phyloP scores from a whole-genome alignment of 345 rosid genomes.

The Salix exigua region DNA sequence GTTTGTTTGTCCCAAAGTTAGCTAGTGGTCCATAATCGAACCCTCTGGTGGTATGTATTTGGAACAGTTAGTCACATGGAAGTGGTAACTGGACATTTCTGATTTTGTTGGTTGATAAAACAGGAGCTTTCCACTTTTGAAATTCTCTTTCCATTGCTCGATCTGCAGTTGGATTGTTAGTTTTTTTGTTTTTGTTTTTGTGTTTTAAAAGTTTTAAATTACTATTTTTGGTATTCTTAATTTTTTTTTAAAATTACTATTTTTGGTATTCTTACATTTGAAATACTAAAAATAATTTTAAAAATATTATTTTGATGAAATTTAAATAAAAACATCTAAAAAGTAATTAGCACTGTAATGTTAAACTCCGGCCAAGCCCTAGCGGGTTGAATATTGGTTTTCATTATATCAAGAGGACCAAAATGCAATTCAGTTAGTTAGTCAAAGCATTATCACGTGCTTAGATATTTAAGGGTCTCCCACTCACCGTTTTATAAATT shows the following conservation, averaged over 20 bases:
- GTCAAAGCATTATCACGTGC: background rate
- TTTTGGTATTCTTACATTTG: too few species aligned
- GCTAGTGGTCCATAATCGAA: background rate
- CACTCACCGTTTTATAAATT: too few species aligned
- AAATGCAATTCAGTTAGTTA: background rate
- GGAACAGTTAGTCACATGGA: background rate
- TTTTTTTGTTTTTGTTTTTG: too few species aligned
- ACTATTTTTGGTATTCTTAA: too few species aligned
- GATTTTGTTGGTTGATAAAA: slow-evolving; percentile 9
- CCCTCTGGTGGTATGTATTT: background rate
- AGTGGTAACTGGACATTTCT: background rate
- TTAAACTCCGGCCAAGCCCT: too few species aligned
- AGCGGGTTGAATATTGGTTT: background rate
- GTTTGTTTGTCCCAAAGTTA: background rate
- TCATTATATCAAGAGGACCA: background rate
- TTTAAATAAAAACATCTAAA: too few species aligned
- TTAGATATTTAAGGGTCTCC: too few species aligned
- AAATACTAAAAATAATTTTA: too few species aligned
- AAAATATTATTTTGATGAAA: too few species aligned
- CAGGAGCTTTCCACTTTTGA: background rate
- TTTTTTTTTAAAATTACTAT: too few species aligned
- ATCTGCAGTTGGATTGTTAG: background rate
- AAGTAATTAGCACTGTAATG: too few species aligned
- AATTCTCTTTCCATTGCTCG: background rate
- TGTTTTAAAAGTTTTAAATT: too few species aligned